These are phyloP conservation scores for Trichodelitschia bisporula DNA, from an alignment of 495 filamentous ascomycete genomes.

Conservation along the genomic window DNA sequence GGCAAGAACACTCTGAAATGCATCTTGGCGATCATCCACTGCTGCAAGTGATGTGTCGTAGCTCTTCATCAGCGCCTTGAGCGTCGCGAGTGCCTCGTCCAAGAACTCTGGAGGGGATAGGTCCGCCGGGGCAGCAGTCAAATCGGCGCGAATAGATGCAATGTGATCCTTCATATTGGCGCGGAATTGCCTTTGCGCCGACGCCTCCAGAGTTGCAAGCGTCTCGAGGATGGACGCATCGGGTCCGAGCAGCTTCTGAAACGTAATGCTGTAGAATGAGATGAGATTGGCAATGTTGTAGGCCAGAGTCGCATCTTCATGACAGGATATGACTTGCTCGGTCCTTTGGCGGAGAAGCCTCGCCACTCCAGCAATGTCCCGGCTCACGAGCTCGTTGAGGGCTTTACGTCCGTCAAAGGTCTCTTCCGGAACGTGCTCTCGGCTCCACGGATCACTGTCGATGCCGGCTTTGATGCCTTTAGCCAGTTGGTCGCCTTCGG, in stretches of 20 bases:
- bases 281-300: constrained; percentile 80
- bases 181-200: constrained; percentile 64
- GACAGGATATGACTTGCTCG: constrained; percentile 75
- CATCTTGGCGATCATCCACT: constrained; percentile 26
- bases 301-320: constrained; percentile 68
- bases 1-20: constrained; percentile 51
- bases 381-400: constrained; percentile 68
- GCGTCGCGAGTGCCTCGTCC: constrained; percentile 47
- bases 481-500: constrained; percentile 76
- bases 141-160: constrained; percentile 42
- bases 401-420: constrained; percentile 65
- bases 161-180: constrained; percentile 55
- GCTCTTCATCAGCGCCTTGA: constrained; percentile 53
- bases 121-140: constrained; percentile 35
- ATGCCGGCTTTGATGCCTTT: constrained; percentile 64
- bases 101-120: constrained; percentile 67
- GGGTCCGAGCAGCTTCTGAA: constrained; percentile 37
- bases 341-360: constrained; percentile 57
- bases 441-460: constrained; percentile 61
- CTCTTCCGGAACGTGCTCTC: constrained; percentile 28
- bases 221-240: constrained; percentile 45
- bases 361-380: constrained; percentile 56
- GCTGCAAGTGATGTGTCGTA: constrained; percentile 55
- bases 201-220: constrained; percentile 40
- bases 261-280: constrained; percentile 69